Percentiles rank a stretch among this genome's conserved stretches.
phyloP scores from a whole-genome alignment of 1,284 basidiomycete genomes.

The Peniophora sp. region DNA sequence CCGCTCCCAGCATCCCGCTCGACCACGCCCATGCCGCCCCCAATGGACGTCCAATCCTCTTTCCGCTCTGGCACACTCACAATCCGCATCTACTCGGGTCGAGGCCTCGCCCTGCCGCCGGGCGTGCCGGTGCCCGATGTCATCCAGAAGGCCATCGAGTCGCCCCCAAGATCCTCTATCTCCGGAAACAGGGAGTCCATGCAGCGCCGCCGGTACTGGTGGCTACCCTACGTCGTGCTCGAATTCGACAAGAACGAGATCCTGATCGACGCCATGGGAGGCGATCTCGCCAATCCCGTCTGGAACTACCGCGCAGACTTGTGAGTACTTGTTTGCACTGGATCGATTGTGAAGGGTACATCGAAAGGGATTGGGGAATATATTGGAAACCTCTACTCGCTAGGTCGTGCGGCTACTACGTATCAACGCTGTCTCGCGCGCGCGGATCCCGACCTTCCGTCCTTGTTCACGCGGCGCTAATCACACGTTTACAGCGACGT shows the following conservation, averaged over 20 bases:
- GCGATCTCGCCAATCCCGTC: slow-evolving; percentile 75
- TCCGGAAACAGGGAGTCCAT: slow-evolving; percentile 74
- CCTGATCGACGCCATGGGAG: slow-evolving; percentile 90
- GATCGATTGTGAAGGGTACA: too few relatives aligned
- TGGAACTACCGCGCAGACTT: slow-evolving; percentile 99
- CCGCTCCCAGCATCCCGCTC: slow-evolving; percentile 53
- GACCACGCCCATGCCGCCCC: slow-evolving; percentile 57
- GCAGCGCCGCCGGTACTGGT: slow-evolving; percentile 89
- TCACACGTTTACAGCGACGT: slow-evolving; percentile 57
- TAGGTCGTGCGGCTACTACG: slow-evolving; percentile 7
- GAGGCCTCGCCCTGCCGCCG: slow-evolving; percentile 67
- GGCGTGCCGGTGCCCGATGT: slow-evolving; percentile 76
- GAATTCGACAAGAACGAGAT: slow-evolving; percentile 99
- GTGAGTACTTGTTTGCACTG: slow-evolving; percentile 36
- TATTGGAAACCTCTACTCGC: not conserved
- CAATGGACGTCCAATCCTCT: slow-evolving; percentile 29
- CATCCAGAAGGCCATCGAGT: slow-evolving; percentile 77
- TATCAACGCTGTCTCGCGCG: not conserved
- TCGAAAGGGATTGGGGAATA: not conserved
- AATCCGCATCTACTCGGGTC: slow-evolving; percentile 59
- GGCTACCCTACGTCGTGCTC: slow-evolving; percentile 94
- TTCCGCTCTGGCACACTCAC: slow-evolving; percentile 78
- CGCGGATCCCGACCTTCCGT: too few relatives aligned
- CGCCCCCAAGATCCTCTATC: slow-evolving; percentile 42
- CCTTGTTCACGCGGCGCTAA: not conserved